Conservation (phyloP, 768 basidiomycete species). For the Pleurotus ostreatus region DNA sequence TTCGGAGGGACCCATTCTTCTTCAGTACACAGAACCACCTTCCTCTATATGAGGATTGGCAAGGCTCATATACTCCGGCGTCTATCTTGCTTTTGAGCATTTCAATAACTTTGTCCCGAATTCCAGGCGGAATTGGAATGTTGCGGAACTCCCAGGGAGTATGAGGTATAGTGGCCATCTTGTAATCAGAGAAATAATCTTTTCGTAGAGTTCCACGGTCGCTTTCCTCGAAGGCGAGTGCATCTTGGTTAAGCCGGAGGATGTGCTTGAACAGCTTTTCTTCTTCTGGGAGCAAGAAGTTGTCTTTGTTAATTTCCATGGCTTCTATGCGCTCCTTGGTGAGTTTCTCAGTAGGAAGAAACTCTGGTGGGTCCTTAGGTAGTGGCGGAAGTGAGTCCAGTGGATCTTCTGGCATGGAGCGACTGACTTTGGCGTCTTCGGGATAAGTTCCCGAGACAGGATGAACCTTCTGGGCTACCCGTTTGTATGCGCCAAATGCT, state of each 20-base stretch:
- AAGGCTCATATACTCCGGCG: slow-evolving; percentile 19
- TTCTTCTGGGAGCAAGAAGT: slow-evolving; percentile 32
- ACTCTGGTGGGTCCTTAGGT: slow-evolving; percentile 25
- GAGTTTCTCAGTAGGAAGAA: slow-evolving; percentile 21
- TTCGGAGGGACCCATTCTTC: slow-evolving; percentile 20
- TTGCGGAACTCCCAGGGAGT: slow-evolving; percentile 16
- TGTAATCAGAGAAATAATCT: slow-evolving; percentile 15
- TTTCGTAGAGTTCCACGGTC: slow-evolving; percentile 19
- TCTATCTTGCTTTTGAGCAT: slow-evolving; percentile 15
- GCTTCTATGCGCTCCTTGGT: slow-evolving; percentile 22
- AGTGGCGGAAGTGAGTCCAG: slow-evolving; percentile 23
- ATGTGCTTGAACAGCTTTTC: slow-evolving; percentile 27
- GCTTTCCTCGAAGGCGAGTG: slow-evolving; percentile 27
- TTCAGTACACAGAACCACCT: slow-evolving; percentile 20
- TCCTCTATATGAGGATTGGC: slow-evolving; percentile 17
- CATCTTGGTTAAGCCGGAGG: slow-evolving; percentile 24
- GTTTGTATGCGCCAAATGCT: slow-evolving; percentile 24
- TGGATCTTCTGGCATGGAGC: slow-evolving; percentile 29
- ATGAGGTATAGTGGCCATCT: slow-evolving; percentile 15
- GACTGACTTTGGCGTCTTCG: slow-evolving; percentile 25
- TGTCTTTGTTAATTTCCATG: slow-evolving; percentile 20
- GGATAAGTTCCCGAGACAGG: slow-evolving; percentile 30
- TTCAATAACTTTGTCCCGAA: slow-evolving; percentile 21
- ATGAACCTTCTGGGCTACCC: slow-evolving; percentile 23
- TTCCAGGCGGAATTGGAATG: slow-evolving; percentile 20